phyloP scores from a whole-genome alignment of 2,329 filamentous ascomycete species.

The Cryoendolithus antarcticus region DNA sequence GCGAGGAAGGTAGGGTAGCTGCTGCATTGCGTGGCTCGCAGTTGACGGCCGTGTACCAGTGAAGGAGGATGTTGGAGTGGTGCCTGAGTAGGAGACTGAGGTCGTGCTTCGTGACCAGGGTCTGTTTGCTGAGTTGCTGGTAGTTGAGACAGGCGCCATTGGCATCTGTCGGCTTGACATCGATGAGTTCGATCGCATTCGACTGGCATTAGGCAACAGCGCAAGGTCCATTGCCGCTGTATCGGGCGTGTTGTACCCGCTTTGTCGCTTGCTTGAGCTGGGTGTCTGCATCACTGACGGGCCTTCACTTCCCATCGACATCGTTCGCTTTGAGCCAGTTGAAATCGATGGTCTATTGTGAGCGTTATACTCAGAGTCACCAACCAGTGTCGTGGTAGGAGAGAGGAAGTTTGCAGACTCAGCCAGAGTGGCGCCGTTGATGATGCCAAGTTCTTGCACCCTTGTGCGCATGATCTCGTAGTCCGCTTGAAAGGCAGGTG shows the following conservation, averaged over 20 bases:
- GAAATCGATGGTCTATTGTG: constrained; percentile 28
- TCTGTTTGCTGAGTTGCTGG: constrained; percentile 21
- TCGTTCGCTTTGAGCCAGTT: constrained; percentile 27
- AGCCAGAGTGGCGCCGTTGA: constrained; percentile 57
- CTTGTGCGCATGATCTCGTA: constrained; percentile 64
- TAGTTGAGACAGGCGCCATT: constrained; percentile 4
- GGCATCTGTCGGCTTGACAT: constrained; percentile 34
- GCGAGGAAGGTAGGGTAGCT: constrained; percentile 9
- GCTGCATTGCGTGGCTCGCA: constrained; percentile 15
- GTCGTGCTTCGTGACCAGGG: constrained; percentile 16
- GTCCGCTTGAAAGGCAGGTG: constrained; percentile 66
- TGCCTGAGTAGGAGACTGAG: constrained; percentile 38
- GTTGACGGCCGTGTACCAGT: constrained; percentile 24
- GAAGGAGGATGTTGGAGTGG: constrained; percentile 38
- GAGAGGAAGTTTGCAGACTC: constrained; percentile 49
- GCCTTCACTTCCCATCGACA: constrained; percentile 23
- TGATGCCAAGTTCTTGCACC: constrained; percentile 58
- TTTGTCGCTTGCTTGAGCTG: constrained; percentile 41
- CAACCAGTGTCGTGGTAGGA: constrained; percentile 31
- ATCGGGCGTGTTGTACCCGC: constrained; percentile 46
- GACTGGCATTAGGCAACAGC: constrained; percentile 16
- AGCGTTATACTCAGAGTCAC: constrained; percentile 21
- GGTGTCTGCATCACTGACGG: constrained; percentile 22
- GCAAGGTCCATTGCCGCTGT: constrained; percentile 7
- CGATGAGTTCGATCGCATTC: constrained; percentile 45